Base-by-base conservation (phyloP, 2,329 filamentous ascomycete genomes). In the Stachybotrys elegans region DNA sequence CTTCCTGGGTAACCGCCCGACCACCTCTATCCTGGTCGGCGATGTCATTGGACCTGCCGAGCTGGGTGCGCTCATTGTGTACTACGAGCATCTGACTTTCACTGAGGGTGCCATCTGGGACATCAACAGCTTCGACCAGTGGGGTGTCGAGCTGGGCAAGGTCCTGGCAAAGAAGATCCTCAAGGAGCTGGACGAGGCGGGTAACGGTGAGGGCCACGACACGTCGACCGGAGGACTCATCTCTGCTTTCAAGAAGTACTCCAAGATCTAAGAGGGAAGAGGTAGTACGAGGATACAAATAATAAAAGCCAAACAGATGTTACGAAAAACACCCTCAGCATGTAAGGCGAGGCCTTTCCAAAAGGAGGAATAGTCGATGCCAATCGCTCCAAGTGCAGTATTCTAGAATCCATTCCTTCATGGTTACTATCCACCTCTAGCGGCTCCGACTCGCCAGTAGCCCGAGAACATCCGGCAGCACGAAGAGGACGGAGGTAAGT, bases 51-150 rank as follows among this genome's bases (percentile, higher is more conserved):
- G 93, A 16, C 93, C 93, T 8, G 88, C 84, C 35, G 90, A 95
- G 59, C 81, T 98, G 39, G 93, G 93, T 62, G 92, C 93, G 4
- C 72, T 98, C 57, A 98, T 98, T 58, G 92, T 90, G 53, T 98
- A 97, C 79, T 98, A 98, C 71, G 93, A 98, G 78, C 93, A 98
- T 72, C 73, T 97, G 49, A 97, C 93, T 45, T 98, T 98, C 69
- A 94, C 88, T 29, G 93, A 98, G 73, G 93, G 93, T 59, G 92
- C 91, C 42, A 78, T 98, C 65, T 98, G 93, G 93, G 95, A 97
- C 73, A 95, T 98, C 77, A 98, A 98, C 81, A 90, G 85, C 61
- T 98, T 97, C 64, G 93, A 98, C 73, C 93, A 98, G 77, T 98
- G 93, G 93, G 93, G 93, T 71, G 93, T 98, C 36, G 93, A 98